Conservation (phyloP, 768 basidiomycete species). For the Mycena leptocephala region DNA sequence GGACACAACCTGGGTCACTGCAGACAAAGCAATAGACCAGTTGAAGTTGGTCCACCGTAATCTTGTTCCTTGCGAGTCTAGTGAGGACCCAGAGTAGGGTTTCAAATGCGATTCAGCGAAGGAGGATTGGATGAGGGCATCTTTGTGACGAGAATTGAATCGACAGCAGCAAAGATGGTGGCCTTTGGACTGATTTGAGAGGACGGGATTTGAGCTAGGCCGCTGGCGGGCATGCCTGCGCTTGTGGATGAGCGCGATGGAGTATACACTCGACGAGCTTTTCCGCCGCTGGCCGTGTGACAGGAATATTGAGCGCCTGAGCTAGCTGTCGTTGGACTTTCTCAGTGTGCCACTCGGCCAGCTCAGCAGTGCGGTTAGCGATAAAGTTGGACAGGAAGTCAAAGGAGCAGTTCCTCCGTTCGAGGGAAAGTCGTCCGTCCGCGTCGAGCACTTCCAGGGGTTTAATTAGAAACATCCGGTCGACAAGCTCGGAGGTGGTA, state of each 20-base stretch:
- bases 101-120: background rate
- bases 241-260: background rate
- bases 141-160: slow-evolving; percentile 12
- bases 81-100: slow-evolving; percentile 12
- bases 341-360: background rate
- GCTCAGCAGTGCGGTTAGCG: background rate
- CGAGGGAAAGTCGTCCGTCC: background rate
- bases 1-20: background rate
- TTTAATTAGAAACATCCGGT: slow-evolving; percentile 1
- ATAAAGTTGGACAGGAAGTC: slow-evolving; percentile 15
- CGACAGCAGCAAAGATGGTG: slow-evolving; percentile 5
- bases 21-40: slow-evolving; percentile 14
- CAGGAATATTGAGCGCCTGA: background rate
- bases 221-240: background rate
- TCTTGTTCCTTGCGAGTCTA: background rate
- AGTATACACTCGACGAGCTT: slow-evolving; percentile 22
- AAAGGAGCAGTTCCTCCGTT: background rate
- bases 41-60: background rate
- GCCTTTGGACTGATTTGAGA: slow-evolving; percentile 13
- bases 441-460: slow-evolving; percentile 13
- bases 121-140: slow-evolving; percentile 14
- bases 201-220: background rate
- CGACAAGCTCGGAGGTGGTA: background rate
- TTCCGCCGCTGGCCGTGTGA: slow-evolving; percentile 13
- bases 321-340: slow-evolving; percentile 3